Base-by-base conservation (phyloP, 495 filamentous ascomycete species). In the Neurospora tetraspora region DNA sequence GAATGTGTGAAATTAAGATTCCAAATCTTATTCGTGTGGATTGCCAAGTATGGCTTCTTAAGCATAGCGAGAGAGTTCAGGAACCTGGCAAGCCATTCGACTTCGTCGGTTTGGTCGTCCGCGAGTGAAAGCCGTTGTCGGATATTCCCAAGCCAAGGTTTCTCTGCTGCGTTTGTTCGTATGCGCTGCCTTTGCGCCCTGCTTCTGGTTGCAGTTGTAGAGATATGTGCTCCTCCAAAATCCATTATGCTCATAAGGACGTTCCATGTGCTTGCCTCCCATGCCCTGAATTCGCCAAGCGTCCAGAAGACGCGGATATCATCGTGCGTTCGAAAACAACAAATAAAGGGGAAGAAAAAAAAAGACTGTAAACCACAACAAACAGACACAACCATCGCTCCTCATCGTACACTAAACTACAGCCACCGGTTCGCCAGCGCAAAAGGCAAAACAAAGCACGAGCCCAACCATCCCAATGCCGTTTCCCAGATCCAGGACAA, bases 401-500 rank as follows among this genome's bases (percentile, higher is more conserved):
- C 53, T 65, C 53, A 34, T 65, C 53, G 53, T 65, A 65, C 27
- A 65, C 53, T 65, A 65, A 65, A 65, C 53, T 65, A 65, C 53
- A 65, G 16, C 53, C 53, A 65, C 53, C 53, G 27, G 53, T 65
- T 65, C 53, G 53, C 53, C 53, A 65, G 27, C 53, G 53, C 53
- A 65, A 34, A 65, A 65, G 53, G 27, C 27, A 65, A 36, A 65
- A 65, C 31, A 65, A 65, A 65, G 53, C 53, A 65, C 53, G 27
- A 65, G 53, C 53, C 53, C 53, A 36, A 34, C 27, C 53, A 31
- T 65, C 75, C 73, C 71, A 72, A 80, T 80, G 78, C 78, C 78
- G 12, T 73, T 74, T 71, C 76, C 75, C 76, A 40, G 71, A 76
- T 73, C 80, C 77, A 76, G 78, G 76, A 79, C 73, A 69, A 79